These are phyloP conservation scores for Dimocarpus longan DNA, from an alignment of 345 rosid species.

Conservation along the genomic window DNA sequence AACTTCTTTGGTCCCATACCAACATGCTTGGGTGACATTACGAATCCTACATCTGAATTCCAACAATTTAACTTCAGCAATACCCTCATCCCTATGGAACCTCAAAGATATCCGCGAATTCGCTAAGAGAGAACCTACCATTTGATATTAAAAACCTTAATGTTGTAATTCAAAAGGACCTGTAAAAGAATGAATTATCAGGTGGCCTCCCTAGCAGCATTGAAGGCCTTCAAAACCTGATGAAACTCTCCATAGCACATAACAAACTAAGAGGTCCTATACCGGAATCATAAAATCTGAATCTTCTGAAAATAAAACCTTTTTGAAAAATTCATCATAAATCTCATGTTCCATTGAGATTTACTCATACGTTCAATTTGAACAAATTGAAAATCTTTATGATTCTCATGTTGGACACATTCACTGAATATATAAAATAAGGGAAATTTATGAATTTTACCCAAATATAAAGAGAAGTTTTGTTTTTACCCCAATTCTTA, in stretches of 20 bases:
- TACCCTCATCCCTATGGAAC: neutral
- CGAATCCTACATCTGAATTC: neutral
- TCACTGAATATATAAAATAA: too few species aligned
- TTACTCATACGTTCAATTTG: too few species aligned
- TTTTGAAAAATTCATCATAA: too few species aligned
- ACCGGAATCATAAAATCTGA: too few species aligned
- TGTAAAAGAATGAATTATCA: slow-evolving; percentile 20
- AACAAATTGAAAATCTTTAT: too few species aligned
- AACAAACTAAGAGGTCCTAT: too few species aligned
- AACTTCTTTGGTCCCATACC: slow-evolving; percentile 4
- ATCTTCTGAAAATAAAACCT: too few species aligned
- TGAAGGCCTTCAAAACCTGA: neutral
- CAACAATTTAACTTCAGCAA: neutral
- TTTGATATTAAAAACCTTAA: neutral
- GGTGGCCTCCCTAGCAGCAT: slow-evolving; percentile 12
- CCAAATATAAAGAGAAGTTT: too few species aligned
- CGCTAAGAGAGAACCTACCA: neutral
- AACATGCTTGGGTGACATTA: neutral
- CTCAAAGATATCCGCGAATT: slow-evolving; percentile 2
- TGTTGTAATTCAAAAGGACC: neutral
- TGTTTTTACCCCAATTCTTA: too few species aligned
- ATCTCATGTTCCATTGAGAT: too few species aligned
- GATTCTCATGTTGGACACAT: too few species aligned
- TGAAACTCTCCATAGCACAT: slow-evolving; percentile 1
- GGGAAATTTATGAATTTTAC: too few species aligned